Evolutionary conservation across 2,329 filamentous ascomycete species (phyloP).

Genomic region (Colletotrichum chlorophyti): DNA sequence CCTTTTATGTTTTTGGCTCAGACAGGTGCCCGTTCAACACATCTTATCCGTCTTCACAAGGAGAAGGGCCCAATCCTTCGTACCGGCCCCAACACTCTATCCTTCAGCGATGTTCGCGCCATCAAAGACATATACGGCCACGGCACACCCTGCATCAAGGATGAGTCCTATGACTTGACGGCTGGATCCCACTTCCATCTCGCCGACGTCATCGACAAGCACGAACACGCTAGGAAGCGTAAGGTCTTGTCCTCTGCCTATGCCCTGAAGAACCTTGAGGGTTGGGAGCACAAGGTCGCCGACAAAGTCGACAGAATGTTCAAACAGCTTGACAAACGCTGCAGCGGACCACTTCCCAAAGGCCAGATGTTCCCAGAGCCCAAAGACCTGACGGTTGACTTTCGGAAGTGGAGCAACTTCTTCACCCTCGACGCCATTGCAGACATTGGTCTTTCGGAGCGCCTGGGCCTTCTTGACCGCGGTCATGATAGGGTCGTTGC

Average conservation of each 20-base stretch:
- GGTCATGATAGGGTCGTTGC: conserved; percentile 53
- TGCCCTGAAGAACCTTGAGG: conserved; percentile 59
- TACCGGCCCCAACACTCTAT: conserved; percentile 51
- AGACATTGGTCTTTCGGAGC: conserved; percentile 59
- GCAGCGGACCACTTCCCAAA: conserved; percentile 44
- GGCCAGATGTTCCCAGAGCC: conserved; percentile 34
- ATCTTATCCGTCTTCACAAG: conserved; percentile 52
- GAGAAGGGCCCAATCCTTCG: conserved; percentile 48
- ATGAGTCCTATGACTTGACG: conserved; percentile 50
- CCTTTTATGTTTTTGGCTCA: conserved; percentile 54
- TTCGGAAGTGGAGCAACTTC: conserved; percentile 59
- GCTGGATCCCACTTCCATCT: conserved; percentile 58
- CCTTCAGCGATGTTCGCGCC: conserved; percentile 46
- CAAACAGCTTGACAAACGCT: conserved; percentile 48
- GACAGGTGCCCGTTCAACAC: conserved; percentile 48
- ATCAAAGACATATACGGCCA: conserved; percentile 59
- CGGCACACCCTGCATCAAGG: conserved; percentile 57
- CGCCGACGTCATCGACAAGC: conserved; percentile 58
- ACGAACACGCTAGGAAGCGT: conserved; percentile 58
- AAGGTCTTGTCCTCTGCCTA: conserved; percentile 58
- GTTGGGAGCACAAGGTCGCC: conserved; percentile 61
- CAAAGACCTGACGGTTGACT: conserved; percentile 54
- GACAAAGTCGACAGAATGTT: conserved; percentile 56
- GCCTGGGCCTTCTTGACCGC: conserved; percentile 57
- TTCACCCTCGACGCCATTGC: conserved; percentile 64